Percentiles rank a stretch among this genome's conserved stretches.
Conservation (phyloP, 1,139 yeast genomes). For the Pichia sp. region DNA sequence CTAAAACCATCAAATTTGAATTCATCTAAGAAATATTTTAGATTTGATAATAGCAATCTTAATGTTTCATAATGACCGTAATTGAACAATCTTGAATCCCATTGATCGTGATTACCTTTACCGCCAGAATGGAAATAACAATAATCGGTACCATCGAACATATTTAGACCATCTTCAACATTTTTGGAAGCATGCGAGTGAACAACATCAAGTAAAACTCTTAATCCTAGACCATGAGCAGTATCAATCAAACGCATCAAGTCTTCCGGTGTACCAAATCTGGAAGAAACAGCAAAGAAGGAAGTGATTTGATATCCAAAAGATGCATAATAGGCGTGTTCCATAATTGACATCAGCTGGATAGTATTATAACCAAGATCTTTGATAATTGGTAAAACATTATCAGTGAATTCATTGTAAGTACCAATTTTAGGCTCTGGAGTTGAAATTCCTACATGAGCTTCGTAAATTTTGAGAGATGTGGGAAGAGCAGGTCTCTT, state of each 20-base stretch:
- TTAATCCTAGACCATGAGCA: conserved; percentile 82
- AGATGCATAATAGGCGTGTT: conserved; percentile 96
- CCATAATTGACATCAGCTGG: conserved; percentile 97
- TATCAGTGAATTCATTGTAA: conserved; percentile 74
- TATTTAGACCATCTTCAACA: conserved; percentile 86
- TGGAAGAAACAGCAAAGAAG: conserved; percentile 81
- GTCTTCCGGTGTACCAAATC: conserved; percentile 94
- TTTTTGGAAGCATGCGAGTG: conserved; percentile 96
- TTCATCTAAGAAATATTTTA: conserved; percentile 76
- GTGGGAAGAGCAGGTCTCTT: conserved; percentile 50
- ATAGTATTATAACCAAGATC: conserved; percentile 85
- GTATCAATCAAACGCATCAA: conserved; percentile 83
- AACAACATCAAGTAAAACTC: conserved; percentile 84
- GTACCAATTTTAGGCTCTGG: conserved; percentile 82
- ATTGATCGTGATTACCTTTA: conserved; percentile 80
- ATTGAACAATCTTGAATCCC: conserved; percentile 94
- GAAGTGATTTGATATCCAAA: conserved; percentile 95
- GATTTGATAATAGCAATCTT: conserved; percentile 78
- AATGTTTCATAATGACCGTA: conserved; percentile 87
- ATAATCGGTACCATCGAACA: conserved; percentile 92
- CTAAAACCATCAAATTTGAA: conserved; percentile 91
- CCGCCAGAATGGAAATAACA: conserved; percentile 86
- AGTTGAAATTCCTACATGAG: conserved; percentile 91
- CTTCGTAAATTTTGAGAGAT: conserved; percentile 81
- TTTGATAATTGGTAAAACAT: conserved; percentile 76